Evolutionary conservation across 75 land plant genomes (phyloP), one percentile per base, ranked within the genome.

Genomic region (Pinus albicaulis): DNA sequence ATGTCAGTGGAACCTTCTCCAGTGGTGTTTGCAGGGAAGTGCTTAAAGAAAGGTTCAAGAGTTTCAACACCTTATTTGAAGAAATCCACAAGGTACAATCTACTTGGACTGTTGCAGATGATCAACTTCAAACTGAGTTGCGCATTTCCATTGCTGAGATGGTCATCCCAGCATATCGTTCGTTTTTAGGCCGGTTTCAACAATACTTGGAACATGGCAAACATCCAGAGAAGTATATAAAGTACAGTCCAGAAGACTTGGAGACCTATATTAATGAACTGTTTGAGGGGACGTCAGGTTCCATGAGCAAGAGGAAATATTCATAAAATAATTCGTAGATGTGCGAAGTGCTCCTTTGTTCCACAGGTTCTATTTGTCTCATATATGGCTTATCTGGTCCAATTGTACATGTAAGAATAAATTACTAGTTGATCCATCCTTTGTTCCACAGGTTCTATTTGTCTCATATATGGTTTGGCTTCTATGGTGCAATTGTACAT

Each of bases 11-110:
- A 56, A 34, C 73, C 80, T 65, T 55, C 56, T 57, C 82, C 20
- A 70, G 81, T 71, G 56, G 85, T 72, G 82, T 86, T 23, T 68
- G 76, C 10, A 92, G 89, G 80, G 81, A 87, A 16, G 74, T 87
- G 57, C 79, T 94, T n/a, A 94, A 94, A 82, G 98, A 94, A 76
- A 82, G 91, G 74, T 89, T 94, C 79, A 94, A 94, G 77, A 85
- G 55, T 61, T 94, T 94, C 83, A 94, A 89, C 48, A 72, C 81
- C 7, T 57, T 86, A 79, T 92, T 94, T 71, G 98, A 94, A 73
- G 98, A 94, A 77, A 94, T 90, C 12, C 89, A 88, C 71, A 84
- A 77, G 84, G 83, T 90, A 14, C 98, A 94, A 76, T 86, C 89
- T 78, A 22, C 81, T 2, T 94, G 98, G 98, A 79, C 84, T n/a